A percentile compares a stretch with the other conserved stretches of the same genome.
phyloP scores from a whole-genome alignment of 225 moss, liverwort and hornwort genomes.

The Ulota crispa region DNA sequence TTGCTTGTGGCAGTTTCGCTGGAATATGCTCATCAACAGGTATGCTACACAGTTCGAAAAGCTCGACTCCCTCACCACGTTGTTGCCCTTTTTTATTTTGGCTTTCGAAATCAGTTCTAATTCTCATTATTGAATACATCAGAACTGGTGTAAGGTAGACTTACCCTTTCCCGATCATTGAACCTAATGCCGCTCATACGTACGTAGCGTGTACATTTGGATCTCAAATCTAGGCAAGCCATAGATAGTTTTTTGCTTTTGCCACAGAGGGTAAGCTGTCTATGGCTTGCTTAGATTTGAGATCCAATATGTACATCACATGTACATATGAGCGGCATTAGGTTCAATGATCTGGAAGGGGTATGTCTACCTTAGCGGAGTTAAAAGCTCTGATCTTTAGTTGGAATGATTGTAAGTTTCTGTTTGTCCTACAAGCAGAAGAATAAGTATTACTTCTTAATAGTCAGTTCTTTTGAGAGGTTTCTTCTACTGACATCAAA shows the following conservation, averaged over 20 bases:
- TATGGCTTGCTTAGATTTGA: no score
- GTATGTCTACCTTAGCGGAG: no score
- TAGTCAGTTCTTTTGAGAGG: neutral
- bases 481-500: neutral
- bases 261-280: no score
- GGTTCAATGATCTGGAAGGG: no score
- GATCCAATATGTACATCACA: no score
- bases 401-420: neutral
- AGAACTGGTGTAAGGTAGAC: neutral
- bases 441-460: neutral
- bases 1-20: slow-evolving; percentile 94
- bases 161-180: no score
- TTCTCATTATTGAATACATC: neutral
- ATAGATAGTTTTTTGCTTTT: no score
- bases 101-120: neutral
- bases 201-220: no score
- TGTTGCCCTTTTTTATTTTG: neutral
- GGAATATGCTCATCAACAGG: slow-evolving; percentile 99
- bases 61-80: neutral
- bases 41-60: slow-evolving; percentile 18
- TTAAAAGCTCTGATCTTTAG: neutral
- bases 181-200: no score
- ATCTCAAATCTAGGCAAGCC: no score
- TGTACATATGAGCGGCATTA: no score
- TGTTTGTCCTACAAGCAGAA: neutral